Percentiles rank a stretch among this genome's conserved stretches.
phyloP scores from a whole-genome alignment of 305 asterid species.

The Solanum hybrid region DNA sequence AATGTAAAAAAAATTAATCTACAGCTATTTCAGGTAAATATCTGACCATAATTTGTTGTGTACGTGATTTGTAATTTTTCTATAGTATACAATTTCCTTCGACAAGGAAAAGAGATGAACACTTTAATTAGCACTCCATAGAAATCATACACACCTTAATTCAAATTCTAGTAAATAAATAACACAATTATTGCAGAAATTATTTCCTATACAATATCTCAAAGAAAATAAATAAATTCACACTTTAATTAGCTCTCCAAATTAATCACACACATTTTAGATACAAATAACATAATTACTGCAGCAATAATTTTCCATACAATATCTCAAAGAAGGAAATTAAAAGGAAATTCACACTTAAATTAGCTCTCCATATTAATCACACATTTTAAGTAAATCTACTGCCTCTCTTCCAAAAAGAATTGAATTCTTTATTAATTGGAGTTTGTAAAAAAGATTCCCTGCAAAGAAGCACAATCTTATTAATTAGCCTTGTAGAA shows the following conservation, averaged over 20 bases:
- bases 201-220: not conserved
- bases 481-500: not conserved
- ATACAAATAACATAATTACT: not conserved
- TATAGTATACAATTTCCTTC: not conserved
- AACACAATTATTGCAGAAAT: not conserved
- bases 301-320: not conserved
- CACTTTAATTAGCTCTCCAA: not conserved
- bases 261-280: not conserved
- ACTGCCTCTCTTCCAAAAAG: not conserved
- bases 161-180: not conserved
- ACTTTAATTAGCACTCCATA: not conserved
- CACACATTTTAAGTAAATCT: not conserved
- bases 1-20: no score
- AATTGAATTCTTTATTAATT: not conserved
- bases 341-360: not conserved
- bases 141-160: not conserved
- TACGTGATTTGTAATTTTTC: not conserved
- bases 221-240: not conserved
- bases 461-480: not conserved
- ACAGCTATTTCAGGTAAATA: not conserved
- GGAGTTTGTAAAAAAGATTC: not conserved
- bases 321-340: not conserved
- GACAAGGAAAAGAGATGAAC: not conserved
- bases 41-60: not conserved
- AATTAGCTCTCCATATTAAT: not conserved